Base-by-base conservation (phyloP, 345 rosid genomes). In the Gossypium thurberi region DNA sequence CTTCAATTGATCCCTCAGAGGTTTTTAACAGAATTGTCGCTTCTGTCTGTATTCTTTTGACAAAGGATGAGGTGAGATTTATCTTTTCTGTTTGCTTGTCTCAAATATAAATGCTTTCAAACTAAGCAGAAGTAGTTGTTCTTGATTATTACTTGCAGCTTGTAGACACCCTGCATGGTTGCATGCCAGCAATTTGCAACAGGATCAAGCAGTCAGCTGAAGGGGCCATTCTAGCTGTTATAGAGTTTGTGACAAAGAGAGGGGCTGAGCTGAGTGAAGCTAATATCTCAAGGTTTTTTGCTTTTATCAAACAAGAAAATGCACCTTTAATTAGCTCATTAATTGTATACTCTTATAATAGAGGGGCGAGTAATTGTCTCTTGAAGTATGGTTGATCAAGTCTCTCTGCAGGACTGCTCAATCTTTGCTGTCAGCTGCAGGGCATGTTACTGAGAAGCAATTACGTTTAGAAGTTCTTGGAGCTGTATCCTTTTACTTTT, bases 1-100 rank as follows among this genome's bases (percentile, higher is more conserved):
- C 97, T 78, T 94, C 98, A 59, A 94, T 94, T 74, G 98, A 94
- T 81, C 98, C 97, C 52, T 94, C 98, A 17, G 97, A 94, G 82
- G 95, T 94, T 84, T 94, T 90, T 70, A 92, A 94, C 84, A 85
- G 98, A 86, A 88, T 94, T 73, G 91, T 92, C 75, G 85, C 91
- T 48, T 94, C 97, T 70, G 78, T 87, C 62, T 89, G 95, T 84
- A 76, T 79, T 72, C 87, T 92, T 68, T 77, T 94, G 79, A 86
- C 87, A 12, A 87, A 81, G 81, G 87, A 88, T 37, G 98, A 94
- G 98, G 98, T 92, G 82, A 51, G 77, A 28, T 77, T 79, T 69
- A 55, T 74, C 37, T 50, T 50, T 78, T 62, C 53, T 17, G 18
- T 73, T 74, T 55, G 52, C 40, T 21, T 52, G 52, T 65, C 26